Evolutionary conservation across 345 rosid species (phyloP).

Genomic region (Erucastrum elatum): DNA sequence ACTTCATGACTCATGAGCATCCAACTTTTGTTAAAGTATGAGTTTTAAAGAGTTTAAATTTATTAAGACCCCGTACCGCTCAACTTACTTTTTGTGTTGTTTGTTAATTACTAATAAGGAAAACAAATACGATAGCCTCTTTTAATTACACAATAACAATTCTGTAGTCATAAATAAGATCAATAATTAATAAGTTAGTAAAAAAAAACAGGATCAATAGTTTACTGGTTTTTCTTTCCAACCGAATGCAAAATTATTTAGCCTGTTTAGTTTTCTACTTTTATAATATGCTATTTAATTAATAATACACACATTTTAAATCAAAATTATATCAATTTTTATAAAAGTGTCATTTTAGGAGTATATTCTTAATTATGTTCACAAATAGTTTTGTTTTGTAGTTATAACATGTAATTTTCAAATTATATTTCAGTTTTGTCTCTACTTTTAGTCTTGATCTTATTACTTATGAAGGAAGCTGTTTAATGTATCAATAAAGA

Average conservation of each 20-base stretch:
- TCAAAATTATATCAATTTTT: not conserved
- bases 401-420: not conserved
- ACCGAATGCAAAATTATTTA: not conserved
- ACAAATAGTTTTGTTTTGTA: not conserved
- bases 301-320: not conserved
- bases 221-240: not conserved
- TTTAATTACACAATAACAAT: not conserved
- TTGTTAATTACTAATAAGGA: not conserved
- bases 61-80: slow-evolving; percentile 27
- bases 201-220: not conserved
- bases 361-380: not conserved
- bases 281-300: not conserved
- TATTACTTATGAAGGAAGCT: not conserved
- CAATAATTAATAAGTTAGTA: not conserved
- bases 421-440: not conserved
- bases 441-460: not conserved
- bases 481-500: not conserved
- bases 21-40: slow-evolving; percentile 37
- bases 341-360: not conserved
- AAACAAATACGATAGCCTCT: not conserved
- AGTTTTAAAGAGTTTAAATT: slow-evolving; percentile 22
- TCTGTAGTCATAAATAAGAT: not conserved
- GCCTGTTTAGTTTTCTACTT: not conserved
- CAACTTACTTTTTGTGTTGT: slow-evolving; percentile 21
- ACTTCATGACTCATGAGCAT: slow-evolving; percentile 35